phyloP scores from a whole-genome alignment of 2,329 filamentous ascomycete species.

The Didymella sp. region DNA sequence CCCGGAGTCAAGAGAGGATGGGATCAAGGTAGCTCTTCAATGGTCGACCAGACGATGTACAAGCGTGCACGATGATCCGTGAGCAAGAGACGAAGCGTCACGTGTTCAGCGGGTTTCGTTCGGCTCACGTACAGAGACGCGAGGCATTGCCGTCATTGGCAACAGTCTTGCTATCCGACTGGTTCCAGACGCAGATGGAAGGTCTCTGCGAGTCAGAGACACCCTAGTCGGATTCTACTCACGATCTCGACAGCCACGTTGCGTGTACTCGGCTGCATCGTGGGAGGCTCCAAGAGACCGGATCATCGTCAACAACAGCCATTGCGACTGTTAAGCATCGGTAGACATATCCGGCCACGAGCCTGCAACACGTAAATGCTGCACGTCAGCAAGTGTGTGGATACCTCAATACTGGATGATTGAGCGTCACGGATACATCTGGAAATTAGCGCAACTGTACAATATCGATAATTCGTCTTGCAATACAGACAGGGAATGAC shows the following conservation, averaged over 20 bases:
- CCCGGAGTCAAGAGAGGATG: slow-evolving; percentile 56
- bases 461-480: slow-evolving; percentile 28
- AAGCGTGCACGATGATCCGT: slow-evolving; percentile 44
- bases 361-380: not conserved
- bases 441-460: slow-evolving; percentile 29
- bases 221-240: not conserved
- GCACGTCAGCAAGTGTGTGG: slow-evolving; percentile 3
- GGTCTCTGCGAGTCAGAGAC: not conserved
- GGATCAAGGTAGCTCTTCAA: slow-evolving; percentile 49
- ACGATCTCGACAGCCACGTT: not conserved
- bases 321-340: not conserved
- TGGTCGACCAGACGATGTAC: slow-evolving; percentile 49
- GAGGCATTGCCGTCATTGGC: not conserved
- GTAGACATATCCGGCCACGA: not conserved
- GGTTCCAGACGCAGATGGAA: not conserved
- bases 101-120: not conserved
- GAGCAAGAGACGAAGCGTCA: not conserved
- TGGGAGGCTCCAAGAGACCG: not conserved
- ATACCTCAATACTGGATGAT: slow-evolving; percentile 1
- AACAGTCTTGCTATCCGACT: too few species aligned
- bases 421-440: slow-evolving; percentile 3
- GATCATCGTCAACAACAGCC: not conserved
- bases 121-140: not conserved
- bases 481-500: slow-evolving; percentile 27
- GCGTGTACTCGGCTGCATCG: not conserved